A percentile compares a stretch with the other conserved stretches of the same genome.
These are phyloP conservation scores for Cordyceps javanica DNA, from an alignment of 2,329 filamentous ascomycete species.

Conservation along the genomic window DNA sequence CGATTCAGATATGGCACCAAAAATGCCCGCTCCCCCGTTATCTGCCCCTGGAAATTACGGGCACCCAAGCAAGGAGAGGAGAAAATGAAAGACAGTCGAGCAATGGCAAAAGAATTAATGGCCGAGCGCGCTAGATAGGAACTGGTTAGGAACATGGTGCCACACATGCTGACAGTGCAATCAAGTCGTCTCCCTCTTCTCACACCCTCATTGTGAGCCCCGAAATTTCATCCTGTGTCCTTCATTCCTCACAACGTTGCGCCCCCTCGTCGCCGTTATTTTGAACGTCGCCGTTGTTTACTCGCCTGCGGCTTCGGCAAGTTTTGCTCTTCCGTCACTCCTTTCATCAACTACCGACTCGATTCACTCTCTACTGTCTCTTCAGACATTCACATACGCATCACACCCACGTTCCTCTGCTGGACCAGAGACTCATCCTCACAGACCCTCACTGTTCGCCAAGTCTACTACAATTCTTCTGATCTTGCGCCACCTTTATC, in stretches of 20 bases:
- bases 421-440: slow-evolving; percentile 9
- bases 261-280: background rate
- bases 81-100: no score
- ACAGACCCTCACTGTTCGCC: no score
- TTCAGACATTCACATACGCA: background rate
- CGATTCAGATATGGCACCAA: background rate
- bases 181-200: background rate
- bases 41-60: background rate
- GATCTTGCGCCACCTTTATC: background rate
- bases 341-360: background rate
- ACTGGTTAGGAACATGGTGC: background rate
- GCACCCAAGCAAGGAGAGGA: background rate
- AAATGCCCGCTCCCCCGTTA: background rate
- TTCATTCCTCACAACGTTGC: slow-evolving; percentile 10
- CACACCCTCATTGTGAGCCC: background rate
- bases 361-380: background rate
- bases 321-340: background rate
- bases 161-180: background rate
- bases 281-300: slow-evolving; percentile 6
- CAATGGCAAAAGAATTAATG: background rate
- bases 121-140: background rate
- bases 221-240: slow-evolving; percentile 1
- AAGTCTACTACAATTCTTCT: no score
- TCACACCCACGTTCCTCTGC: slow-evolving; percentile 9
- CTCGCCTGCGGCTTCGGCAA: slow-evolving; percentile 14